A percentile compares a stretch with the other conserved stretches of the same genome.
phyloP scores from a whole-genome alignment of 1,284 basidiomycete species.

The Rhodotorula sp. region DNA sequence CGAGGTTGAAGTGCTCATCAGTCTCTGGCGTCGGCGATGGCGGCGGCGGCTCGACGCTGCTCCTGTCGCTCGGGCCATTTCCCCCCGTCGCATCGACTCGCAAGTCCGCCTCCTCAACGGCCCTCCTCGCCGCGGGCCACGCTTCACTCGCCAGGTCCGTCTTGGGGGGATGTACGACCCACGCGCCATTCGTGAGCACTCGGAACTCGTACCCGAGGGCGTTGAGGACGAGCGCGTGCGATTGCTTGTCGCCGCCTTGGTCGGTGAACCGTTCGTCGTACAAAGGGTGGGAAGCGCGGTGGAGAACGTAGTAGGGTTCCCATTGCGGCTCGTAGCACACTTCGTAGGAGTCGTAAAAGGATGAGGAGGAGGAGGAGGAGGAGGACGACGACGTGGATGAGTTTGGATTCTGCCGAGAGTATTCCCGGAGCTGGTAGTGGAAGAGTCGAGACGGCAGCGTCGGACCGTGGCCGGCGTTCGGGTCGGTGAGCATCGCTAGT shows the following conservation, averaged over 20 bases:
- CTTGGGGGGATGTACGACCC: conserved; percentile 8
- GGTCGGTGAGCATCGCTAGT: conserved; percentile 20
- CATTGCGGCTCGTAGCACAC: conserved; percentile 34
- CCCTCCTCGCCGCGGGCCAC: conserved; percentile 19
- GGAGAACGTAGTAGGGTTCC: conserved; percentile 35
- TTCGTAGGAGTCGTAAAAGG: conserved; percentile 6
- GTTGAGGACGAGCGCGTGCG: conserved; percentile 27
- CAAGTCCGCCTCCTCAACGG: too few relatives aligned
- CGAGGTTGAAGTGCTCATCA: conserved; percentile 21
- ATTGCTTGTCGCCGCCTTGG: conserved; percentile 36
- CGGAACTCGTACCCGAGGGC: conserved; percentile 28
- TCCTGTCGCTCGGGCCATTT: too few relatives aligned
- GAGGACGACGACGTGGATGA: too few relatives aligned
- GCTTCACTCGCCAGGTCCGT: conserved; percentile 11
- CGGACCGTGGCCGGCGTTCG: conserved; percentile 34
- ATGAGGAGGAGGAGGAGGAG: too few relatives aligned
- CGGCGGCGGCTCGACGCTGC: background rate
- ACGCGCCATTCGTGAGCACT: background rate
- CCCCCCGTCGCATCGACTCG: background rate
- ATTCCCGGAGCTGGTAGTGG: background rate
- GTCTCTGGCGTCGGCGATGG: background rate
- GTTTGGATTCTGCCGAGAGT: too few relatives aligned
- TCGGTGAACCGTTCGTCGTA: conserved; percentile 37
- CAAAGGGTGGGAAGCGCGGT: conserved; percentile 25
- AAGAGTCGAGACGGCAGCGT: conserved; percentile 29